Base-by-base conservation (phyloP, 495 filamentous ascomycete genomes). In the Glarea lozoyensis region DNA sequence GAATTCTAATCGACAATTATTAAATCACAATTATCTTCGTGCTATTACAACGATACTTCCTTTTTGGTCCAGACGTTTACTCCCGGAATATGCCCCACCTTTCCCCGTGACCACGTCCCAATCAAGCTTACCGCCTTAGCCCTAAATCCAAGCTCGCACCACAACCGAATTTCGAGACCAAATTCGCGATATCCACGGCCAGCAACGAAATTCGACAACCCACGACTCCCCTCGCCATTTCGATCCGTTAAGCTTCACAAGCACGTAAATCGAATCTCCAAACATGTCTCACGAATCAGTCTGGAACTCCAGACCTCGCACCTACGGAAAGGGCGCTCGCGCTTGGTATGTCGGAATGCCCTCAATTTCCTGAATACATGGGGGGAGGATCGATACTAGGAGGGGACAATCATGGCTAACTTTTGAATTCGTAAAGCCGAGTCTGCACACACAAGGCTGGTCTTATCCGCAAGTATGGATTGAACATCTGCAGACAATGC, bases 401-500 rank as follows among this genome's bases (percentile, higher is more conserved):
- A n/a, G n/a, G n/a, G n/a, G n/a, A n/a, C n/a, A 45, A 42, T 39
- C 45, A 37, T 32, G 42, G 16, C 9, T 42, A 43, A 56, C 45
- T 21, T 25, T 40, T 13, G n/a, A 11, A 37, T 39, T 24, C 19
- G n/a, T 23, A 45, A 58, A 92, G 88, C 82, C 89, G 88, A 64
- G 88, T 96, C 71, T 95, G 88, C 81, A 80, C 84, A 53, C 87
- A 95, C 82, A 75, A 73, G 61, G 89, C 87, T 56, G 88, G 88
- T 87, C 76, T 96, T 49, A 90, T 96, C 79, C 86, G 88, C 76
- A 96, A 96, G 73, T 96, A 96, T 76, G 89, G 89, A 65, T 78
- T 98, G 62, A 89, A 96, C 73, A 90, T 97, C 78, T 96, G 90
- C 84, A 85, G 88, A 79, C 89, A 98, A 73, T 97, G 92, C 82